Conservation (phyloP, 768 basidiomycete species). For the Leccinum subgranulosum region DNA sequence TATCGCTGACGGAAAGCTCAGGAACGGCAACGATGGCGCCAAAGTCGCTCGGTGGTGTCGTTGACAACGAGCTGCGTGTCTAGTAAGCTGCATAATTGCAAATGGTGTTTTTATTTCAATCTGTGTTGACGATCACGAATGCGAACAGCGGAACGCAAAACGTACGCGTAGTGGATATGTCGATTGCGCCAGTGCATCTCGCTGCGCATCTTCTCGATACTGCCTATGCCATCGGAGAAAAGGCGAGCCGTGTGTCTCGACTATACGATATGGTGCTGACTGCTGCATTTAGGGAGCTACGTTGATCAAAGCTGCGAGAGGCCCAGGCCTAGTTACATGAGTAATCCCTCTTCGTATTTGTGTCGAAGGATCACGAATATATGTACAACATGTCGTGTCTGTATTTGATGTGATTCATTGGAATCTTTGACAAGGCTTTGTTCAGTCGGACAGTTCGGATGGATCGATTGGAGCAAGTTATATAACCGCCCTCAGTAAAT, state of each 20-base stretch:
- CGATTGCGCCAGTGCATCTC: conserved; percentile 12
- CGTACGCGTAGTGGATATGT: conserved; percentile 17
- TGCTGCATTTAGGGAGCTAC: conserved; percentile 6
- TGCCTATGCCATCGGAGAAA: conserved; percentile 19
- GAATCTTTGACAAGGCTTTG: neutral
- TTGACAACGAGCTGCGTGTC: conserved; percentile 14
- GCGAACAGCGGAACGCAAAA: conserved; percentile 13
- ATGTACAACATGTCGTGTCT: neutral
- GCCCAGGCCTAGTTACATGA: neutral
- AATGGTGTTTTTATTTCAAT: neutral
- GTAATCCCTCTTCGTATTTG: neutral
- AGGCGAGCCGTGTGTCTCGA: neutral
- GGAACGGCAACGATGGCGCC: conserved; percentile 21
- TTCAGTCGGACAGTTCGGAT: neutral
- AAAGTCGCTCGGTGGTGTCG: conserved; percentile 16
- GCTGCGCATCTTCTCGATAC: conserved; percentile 16
- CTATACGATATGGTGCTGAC: neutral
- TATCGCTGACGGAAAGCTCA: conserved; percentile 2
- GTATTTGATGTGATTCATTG: neutral
- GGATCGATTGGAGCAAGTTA: neutral
- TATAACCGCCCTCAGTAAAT: neutral
- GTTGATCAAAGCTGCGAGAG: conserved; percentile 5
- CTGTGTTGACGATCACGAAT: conserved; percentile 2
- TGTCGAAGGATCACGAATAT: neutral
- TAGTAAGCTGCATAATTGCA: conserved; percentile 2